A percentile compares a stretch with the other conserved stretches of the same genome.
phyloP scores from a whole-genome alignment of 179 eudicot species.

The Monotropa hypopitys region DNA sequence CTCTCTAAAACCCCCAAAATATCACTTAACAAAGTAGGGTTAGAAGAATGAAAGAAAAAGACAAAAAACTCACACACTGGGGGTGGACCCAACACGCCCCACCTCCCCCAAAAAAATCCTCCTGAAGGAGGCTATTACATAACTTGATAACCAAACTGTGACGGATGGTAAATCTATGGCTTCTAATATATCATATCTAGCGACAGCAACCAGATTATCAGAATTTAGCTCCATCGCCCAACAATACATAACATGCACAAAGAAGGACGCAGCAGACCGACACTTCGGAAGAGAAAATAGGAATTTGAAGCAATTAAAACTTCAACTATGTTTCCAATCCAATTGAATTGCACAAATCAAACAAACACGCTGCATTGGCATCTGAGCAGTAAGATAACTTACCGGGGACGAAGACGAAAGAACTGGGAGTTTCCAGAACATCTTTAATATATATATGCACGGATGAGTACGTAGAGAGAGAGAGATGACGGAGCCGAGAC shows the following conservation, averaged over 20 bases:
- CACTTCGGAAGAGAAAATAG: neutral
- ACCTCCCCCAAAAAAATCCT: neutral
- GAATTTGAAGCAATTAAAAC: neutral
- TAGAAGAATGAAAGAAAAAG: too few species aligned
- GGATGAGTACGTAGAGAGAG: neutral
- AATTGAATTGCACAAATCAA: neutral
- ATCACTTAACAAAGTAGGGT: too few species aligned
- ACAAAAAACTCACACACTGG: too few species aligned
- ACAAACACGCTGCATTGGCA: neutral
- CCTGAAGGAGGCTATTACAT: neutral
- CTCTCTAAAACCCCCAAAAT: too few species aligned
- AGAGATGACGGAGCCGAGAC: neutral
- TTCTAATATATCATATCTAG: neutral
- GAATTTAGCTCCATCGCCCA: constrained; percentile 4
- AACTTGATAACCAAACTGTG: neutral
- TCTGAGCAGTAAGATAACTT: constrained; percentile 14
- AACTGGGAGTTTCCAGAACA: constrained; percentile 63
- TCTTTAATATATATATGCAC: constrained; percentile 5
- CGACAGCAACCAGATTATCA: neutral
- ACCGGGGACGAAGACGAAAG: constrained; percentile 73
- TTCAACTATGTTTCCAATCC: neutral
- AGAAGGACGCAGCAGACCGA: neutral
- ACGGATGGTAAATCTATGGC: neutral
- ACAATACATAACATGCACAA: neutral
- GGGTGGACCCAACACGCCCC: too few species aligned